Evolutionary conservation across 805 yeast species (phyloP), one percentile per base, ranked within the genome.

Genomic region (Candida boidinii): DNA sequence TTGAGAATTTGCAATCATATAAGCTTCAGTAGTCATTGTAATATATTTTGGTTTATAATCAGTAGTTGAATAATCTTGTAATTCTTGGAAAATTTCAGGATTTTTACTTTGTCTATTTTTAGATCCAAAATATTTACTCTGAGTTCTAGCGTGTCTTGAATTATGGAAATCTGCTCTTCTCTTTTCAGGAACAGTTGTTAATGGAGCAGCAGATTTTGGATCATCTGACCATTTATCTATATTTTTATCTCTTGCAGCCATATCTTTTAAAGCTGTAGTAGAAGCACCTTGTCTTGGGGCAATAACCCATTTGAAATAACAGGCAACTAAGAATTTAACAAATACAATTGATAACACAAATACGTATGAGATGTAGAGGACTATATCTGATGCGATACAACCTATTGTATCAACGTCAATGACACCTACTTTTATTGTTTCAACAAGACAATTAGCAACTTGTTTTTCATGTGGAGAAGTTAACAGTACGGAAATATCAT

Each of bases 361-460:
- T 8, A 82, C 79, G 48, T 92, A 68, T 1, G 96, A 83, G 6
- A 81, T 70, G 45, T 76, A 74, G 39, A 92, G 68, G 1, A 92
- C 96, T 25, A 88, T 76, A 34, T 76, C 63, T 0, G 96, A 86
- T 0, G 95, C 94, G 49, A 92, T 77, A 60, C 98, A 92, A 5
- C 98, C 98, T 48, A 92, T 76, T 6, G 95, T 77, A 24, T 83
- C 84, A 2, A 88, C 75, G 51, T 92, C 97, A 26, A 92, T 73
- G 30, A 75, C 77, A 16, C 98, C 98, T 12, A 90, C 94, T 56
- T 81, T 85, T 32, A 83, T 66, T 34, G 86, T 82, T 56, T 92
- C 97, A 9, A 79, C 63, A 35, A 92, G 62, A 56, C 98, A 92
- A 46, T 77, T 73, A 6, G 92, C 95, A 4, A 76, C 73, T 48